Percentiles rank a stretch among this genome's conserved stretches.
phyloP scores from a whole-genome alignment of 495 filamentous ascomycete genomes.

The Trichoderma erinaceum region DNA sequence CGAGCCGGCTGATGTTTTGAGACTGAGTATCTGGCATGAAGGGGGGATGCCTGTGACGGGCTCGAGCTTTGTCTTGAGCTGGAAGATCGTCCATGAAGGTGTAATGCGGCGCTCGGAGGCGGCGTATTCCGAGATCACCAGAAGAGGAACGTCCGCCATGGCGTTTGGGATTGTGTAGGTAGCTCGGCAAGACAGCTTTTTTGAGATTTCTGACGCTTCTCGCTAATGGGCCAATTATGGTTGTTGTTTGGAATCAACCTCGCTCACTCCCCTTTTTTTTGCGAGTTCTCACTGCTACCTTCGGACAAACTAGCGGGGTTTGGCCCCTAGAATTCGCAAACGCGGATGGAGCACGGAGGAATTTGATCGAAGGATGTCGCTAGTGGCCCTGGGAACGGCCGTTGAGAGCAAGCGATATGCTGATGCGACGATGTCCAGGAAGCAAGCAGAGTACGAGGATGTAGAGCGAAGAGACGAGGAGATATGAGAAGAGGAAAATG shows the following conservation, averaged over 20 bases:
- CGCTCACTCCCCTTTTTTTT: neutral
- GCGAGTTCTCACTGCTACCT: neutral
- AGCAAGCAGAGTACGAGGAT: neutral
- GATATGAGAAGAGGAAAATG: neutral
- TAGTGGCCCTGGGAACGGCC: slow-evolving; percentile 3
- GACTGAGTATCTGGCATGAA: slow-evolving; percentile 62
- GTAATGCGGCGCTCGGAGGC: slow-evolving; percentile 82
- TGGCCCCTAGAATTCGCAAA: slow-evolving; percentile 18
- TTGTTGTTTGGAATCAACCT: neutral
- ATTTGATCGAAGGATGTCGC: slow-evolving; percentile 14
- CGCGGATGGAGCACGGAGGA: slow-evolving; percentile 15
- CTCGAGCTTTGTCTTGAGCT: slow-evolving; percentile 84
- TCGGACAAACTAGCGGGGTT: slow-evolving; percentile 12
- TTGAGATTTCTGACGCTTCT: neutral
- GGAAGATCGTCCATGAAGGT: slow-evolving; percentile 83
- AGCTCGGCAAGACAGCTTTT: neutral
- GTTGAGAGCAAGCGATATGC: neutral
- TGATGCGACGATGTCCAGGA: neutral
- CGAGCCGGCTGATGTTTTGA: slow-evolving; percentile 50
- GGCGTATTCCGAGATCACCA: slow-evolving; percentile 69
- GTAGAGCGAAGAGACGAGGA: neutral
- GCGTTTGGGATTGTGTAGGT: neutral
- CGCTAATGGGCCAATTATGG: neutral
- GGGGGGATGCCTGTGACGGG: slow-evolving; percentile 90
- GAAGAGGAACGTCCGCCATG: slow-evolving; percentile 75